Evolutionary conservation across 108 stramenopile genomes (phyloP), one percentile per base, ranked within the genome.

Genomic region (Aurantiochytrium sp.): DNA sequence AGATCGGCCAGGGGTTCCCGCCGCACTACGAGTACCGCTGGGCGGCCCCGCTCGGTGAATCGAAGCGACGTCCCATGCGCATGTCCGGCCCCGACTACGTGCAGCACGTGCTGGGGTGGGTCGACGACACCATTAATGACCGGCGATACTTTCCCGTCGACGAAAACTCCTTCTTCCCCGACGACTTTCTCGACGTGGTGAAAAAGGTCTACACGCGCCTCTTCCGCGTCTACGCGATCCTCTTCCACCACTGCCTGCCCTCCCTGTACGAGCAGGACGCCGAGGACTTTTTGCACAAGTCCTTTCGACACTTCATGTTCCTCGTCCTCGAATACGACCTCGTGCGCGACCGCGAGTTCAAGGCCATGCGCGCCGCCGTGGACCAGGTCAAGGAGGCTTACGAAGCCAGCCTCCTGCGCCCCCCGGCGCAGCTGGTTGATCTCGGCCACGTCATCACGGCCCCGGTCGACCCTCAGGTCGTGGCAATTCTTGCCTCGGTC

Each of bases 291-390:
- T 24, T 81, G 39, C 42, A 81, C 45, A 48, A 81, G 45, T 81
- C 73, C 30, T 81, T 81, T 48, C 39, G 45, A 48, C 39, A 81
- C 45, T 81, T 81, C 24, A 81, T 81, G 73, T 81, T 81, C 45
- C n/a, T 81, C 45, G 73, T 81, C 6, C 45, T 81, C 73, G 73
- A 81, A 24, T 48, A 81, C 45, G 24, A 48, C 45, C 73, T 81
- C 45, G 45, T 81, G n/a, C 12, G 73, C 1, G 42, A 81, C 12
- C 39, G 45, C 27, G 73, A 81, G 2, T 81, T 48, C 3, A 41
- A 48, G 45, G 42, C 73, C n/a, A 41, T 81, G 73, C 73, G 45
- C n/a, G 45, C 73, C 1, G 42, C 42, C 15, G 73, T 81, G 6
- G 73, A 81, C 45, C 45, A 65, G 1, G 59, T 65, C 59, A 65